Evolutionary conservation across 371 early-diverging fungal genomes (phyloP).

Genomic region (Mortierella sp.): DNA sequence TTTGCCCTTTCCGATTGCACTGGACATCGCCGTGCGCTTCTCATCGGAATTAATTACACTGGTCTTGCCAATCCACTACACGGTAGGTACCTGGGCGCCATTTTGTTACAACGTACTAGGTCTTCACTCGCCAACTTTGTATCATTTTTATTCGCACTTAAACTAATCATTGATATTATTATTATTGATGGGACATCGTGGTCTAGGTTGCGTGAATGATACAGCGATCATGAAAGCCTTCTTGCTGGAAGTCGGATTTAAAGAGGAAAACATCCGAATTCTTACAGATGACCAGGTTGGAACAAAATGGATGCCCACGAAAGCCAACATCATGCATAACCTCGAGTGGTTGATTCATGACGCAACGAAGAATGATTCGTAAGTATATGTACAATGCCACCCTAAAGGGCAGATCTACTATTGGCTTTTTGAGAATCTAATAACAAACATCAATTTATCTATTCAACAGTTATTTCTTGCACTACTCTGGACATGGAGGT

Average conservation of each 20-base stretch:
- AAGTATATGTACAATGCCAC: constrained; percentile 7
- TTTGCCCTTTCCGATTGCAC: constrained; percentile 40
- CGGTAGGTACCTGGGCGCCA: constrained; percentile 16
- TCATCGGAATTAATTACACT: constrained; percentile 55
- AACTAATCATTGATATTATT: background rate
- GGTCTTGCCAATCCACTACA: constrained; percentile 34
- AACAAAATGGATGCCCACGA: constrained; percentile 71
- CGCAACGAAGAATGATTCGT: constrained; percentile 75
- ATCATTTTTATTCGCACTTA: background rate
- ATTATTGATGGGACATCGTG: no score
- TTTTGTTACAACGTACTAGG: background rate
- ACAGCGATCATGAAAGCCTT: constrained; percentile 73
- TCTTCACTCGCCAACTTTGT: background rate
- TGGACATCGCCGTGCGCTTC: constrained; percentile 46
- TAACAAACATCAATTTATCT: background rate
- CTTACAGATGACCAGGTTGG: constrained; percentile 80
- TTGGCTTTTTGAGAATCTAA: background rate
- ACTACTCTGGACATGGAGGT: constrained; percentile 86
- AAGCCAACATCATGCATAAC: constrained; percentile 75
- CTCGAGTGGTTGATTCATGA: constrained; percentile 81
- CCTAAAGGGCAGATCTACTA: background rate
- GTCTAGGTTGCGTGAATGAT: constrained; percentile 81
- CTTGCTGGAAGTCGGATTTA: constrained; percentile 63
- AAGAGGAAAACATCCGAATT: constrained; percentile 67
- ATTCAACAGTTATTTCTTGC: constrained; percentile 63